These are phyloP conservation scores for Boletellus sp. DNA, from an alignment of 768 basidiomycete species.

Conservation along the genomic window DNA sequence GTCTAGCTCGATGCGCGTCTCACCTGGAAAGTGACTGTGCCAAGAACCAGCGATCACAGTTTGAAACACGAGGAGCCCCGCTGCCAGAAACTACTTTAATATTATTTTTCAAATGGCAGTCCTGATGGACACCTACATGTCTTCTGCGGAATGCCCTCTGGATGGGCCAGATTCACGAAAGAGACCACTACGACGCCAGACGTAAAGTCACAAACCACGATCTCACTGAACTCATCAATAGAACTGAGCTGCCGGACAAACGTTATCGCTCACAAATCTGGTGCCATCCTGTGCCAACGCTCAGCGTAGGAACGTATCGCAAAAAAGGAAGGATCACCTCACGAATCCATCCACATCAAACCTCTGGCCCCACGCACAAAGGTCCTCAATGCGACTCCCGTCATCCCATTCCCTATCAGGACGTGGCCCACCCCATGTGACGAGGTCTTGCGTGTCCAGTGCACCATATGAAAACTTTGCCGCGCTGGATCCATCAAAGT, in stretches of 20 bases:
- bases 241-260: neutral
- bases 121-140: no score
- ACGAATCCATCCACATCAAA: conserved; percentile 34
- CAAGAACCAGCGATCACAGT: conserved; percentile 14
- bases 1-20: conserved; percentile 18
- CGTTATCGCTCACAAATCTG: conserved; percentile 40
- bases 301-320: neutral
- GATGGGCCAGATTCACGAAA: conserved; percentile 27
- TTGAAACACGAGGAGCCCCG: conserved; percentile 4
- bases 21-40: conserved; percentile 22
- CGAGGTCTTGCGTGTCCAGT: conserved; percentile 35
- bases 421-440: conserved; percentile 27
- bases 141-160: no score
- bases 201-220: conserved; percentile 48
- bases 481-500: conserved; percentile 36
- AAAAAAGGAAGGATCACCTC: conserved; percentile 9
- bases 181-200: conserved; percentile 38
- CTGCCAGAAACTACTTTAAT: neutral
- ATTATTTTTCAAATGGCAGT: neutral
- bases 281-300: conserved; percentile 38
- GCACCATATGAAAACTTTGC: conserved; percentile 29
- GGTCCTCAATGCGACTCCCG: conserved; percentile 17
- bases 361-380: conserved; percentile 33
- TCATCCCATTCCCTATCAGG: conserved; percentile 23
- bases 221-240: conserved; percentile 33